Base-by-base conservation (phyloP, 176 grass and related monocot genomes). In the Metroxylon sagu region DNA sequence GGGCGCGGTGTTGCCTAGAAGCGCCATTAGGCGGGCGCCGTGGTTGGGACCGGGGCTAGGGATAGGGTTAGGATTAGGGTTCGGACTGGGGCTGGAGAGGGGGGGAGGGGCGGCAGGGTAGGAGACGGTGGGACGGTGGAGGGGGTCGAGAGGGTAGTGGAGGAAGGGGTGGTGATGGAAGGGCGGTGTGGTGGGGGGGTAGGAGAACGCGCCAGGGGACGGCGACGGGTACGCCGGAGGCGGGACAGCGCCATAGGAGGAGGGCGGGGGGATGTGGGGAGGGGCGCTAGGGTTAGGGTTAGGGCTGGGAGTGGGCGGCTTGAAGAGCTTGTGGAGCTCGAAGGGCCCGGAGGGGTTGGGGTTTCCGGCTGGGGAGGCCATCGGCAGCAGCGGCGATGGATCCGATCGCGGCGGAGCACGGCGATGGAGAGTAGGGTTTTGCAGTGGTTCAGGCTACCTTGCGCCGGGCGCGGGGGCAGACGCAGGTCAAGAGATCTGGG, bases 1-100 rank as follows among this genome's bases (percentile, higher is more conserved):
- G 35, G 77, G 60, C 14, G 55, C 26, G 14, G 83, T 71, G 62
- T 76, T 90, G 19, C 87, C 87, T 4, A 96, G 80, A n/a, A 96
- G 68, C 60, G 90, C 80, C 86, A 96, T 96, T 28, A 96, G 86
- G 27, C 83, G 87, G 18, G 75, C 80, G 8, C 92, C 78, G 7
- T 77, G 49, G 50, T 76, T 86, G 29, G 74, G 50, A 69, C 60
- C 73, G 16, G 59, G 35, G 62, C 18, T 56, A 6, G 72, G 67
- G 48, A 5, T 25, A 14, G 75, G 25, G 14, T 25, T 57, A 59
- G 81, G 60, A 52, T 29, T 78, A 16, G 60, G 16, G 15, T 65
- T 66, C 35, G 90, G 74, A 53, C 57, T 86, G 30, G 74, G 57
- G 6, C 50, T 39, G 18, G 73, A 74, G 21, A 77, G 82, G 69